These are phyloP conservation scores for Suillus sp. DNA, from an alignment of 768 basidiomycete species.

Conservation along the genomic window DNA sequence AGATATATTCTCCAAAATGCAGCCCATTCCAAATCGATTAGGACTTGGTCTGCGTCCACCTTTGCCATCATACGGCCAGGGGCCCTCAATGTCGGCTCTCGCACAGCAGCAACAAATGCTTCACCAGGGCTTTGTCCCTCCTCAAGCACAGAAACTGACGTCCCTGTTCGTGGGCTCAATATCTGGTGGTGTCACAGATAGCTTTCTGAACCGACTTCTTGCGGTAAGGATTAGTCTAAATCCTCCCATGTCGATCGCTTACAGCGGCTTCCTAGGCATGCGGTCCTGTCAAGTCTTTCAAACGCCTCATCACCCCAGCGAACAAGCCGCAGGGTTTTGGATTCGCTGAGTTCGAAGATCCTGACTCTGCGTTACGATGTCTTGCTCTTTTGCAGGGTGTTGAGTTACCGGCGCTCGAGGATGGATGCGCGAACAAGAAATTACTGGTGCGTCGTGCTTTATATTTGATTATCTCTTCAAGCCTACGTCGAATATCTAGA, in stretches of 20 bases:
- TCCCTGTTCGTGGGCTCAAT: constrained; percentile 93
- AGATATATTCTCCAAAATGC: constrained; percentile 43
- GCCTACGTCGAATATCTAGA: constrained; percentile 55
- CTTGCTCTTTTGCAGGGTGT: constrained; percentile 63
- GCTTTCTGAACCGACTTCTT: constrained; percentile 77
- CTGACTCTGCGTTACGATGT: constrained; percentile 85
- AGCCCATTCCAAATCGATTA: constrained; percentile 70
- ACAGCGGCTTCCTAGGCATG: constrained; percentile 61
- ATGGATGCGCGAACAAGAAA: constrained; percentile 62
- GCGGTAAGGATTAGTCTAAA: constrained; percentile 50
- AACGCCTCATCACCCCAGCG: constrained; percentile 87
- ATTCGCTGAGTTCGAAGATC: constrained; percentile 94
- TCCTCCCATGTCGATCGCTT: constrained; percentile 4
- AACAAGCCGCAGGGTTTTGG: constrained; percentile 97
- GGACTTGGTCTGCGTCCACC: constrained; percentile 89
- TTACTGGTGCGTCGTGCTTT: constrained; percentile 59
- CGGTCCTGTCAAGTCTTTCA: constrained; percentile 87
- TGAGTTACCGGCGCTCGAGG: constrained; percentile 62
- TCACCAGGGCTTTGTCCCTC: constrained; percentile 60
- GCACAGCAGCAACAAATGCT: constrained; percentile 77
- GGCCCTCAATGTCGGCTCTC: constrained; percentile 89
- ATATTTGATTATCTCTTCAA: constrained; percentile 22
- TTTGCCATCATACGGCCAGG: constrained; percentile 86
- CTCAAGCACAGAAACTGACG: constrained; percentile 68
- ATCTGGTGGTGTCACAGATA: constrained; percentile 87